Base-by-base conservation (phyloP, 1,284 basidiomycete species). In the Cryptococcus floricola region DNA sequence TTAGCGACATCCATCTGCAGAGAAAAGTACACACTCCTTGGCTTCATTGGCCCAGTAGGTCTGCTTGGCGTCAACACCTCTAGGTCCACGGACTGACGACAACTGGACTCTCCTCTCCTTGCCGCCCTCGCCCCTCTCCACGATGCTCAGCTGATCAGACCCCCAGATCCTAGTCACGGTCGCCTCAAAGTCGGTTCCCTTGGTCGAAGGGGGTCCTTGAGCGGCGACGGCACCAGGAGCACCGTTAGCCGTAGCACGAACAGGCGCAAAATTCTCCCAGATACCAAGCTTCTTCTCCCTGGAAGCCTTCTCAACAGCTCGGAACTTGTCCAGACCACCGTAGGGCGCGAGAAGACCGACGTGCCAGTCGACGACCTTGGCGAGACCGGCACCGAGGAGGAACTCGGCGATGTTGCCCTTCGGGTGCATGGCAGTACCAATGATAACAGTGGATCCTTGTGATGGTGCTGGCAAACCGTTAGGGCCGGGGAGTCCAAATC, bases 311-410 rank as follows among this genome's bases (percentile, higher is more conserved):
- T 98, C 95, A 1, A 91, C 89, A 3, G 85, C 83, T 43, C 94
- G 86, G 31, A 96, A 82, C 41, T 84, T 84, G 69, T 94, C 90
- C 84, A 95, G 91, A 14, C 85, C 86, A 34, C 89, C 87, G 59
- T 81, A 80, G 58, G 81, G 82, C 2, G 89, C 84, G 42, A 98
- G 84, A 82, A 98, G 89, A 37, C 94, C 95, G 13, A 93, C 93
- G 74, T 98, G 95, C 94, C 95, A 98, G 73, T 96, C 94, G 57
- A 98, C 88, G 52, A 96, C 84, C 57, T 91, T 87, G 12, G 94
- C 95, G 4, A 98, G 81, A 49, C 95, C 93, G 46, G 85, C 85
- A 3, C 83, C 83, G 18, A 93, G 85, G 47, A 98, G 81, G 76
- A 89, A 87, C 67, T 95, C 91, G 16, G 93, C 92, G 50, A 98